Percentiles rank a stretch among this genome's conserved stretches.
These are phyloP conservation scores for Rhododendron kiyosumense DNA, from an alignment of 148 eudicot genomes.

Conservation along the genomic window DNA sequence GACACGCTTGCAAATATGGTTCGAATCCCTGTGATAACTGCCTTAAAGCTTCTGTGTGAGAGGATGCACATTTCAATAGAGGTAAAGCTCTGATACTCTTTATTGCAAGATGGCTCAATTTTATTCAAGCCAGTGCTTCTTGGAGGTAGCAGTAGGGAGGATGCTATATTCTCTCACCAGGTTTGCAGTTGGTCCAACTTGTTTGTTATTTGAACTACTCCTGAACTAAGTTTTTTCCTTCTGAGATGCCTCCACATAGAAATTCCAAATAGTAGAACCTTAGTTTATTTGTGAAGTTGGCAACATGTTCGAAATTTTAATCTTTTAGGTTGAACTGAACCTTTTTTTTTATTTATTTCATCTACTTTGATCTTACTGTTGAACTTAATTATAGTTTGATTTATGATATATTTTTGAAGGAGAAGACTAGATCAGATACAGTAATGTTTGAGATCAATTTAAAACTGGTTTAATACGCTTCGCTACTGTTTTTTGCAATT, in stretches of 20 bases:
- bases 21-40: slow-evolving; percentile 92
- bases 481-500: not conserved
- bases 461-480: not conserved
- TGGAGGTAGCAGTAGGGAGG: not conserved
- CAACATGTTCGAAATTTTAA: not conserved
- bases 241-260: not conserved
- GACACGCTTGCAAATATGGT: slow-evolving; percentile 61
- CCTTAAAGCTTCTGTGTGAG: slow-evolving; percentile 43
- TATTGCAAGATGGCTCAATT: not conserved
- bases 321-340: not conserved
- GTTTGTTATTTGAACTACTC: not conserved
- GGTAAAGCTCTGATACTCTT: not conserved
- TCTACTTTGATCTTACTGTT: not conserved
- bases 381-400: not conserved
- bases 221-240: not conserved
- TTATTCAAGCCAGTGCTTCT: not conserved
- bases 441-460: not conserved
- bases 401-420: not conserved
- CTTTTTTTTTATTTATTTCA: not conserved
- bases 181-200: not conserved
- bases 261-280: not conserved
- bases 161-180: not conserved
- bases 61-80: not conserved
- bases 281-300: not conserved
- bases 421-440: not conserved